Base-by-base conservation (phyloP, 1,284 basidiomycete genomes). In the Flammula alnicola region DNA sequence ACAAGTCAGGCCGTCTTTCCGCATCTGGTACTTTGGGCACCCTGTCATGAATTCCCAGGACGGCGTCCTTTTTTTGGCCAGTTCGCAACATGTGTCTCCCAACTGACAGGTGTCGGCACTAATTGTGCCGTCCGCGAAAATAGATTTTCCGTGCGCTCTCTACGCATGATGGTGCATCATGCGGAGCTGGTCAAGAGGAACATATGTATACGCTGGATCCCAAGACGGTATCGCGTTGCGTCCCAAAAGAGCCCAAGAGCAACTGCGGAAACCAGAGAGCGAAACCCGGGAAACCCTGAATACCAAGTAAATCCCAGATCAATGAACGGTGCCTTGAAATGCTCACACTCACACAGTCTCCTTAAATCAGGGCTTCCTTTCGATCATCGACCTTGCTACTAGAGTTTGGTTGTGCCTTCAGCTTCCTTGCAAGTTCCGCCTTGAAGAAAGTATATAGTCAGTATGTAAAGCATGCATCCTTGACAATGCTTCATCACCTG, bases 1-100 rank as follows among this genome's bases (percentile, higher is more conserved):
- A 47, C 50, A 48, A 62, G 62, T 66, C 64, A 60, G 67, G 67
- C 67, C 66, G 66, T 61, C 59, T 64, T 65, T 57, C 67, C 67
- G 64, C 62, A 67, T 70, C 59, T 51, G 60, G 66, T 51, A 62
- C 57, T 56, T 56, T 54, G 56, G 56, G 59, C 56, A 61, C 44
- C 61, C 52, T 61, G 61, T 57, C 58, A 62, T 52, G 47, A 46
- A 48, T 60, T 59, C 59, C 55, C 60, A 61, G 59, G 59, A 41
- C 45, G 55, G 31, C n/a, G 44, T 47, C 54, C 52, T 55, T 57
- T 49, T 58, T 57, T 55, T 57, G 50, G 52, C 51, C 51, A 35
- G 51, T 38, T 52, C 45, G 49, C 49, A 51, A 44, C 54, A 57
- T 57, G 53, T 52, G 51, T 54, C 47, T 52, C 49, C 26, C 46